These are phyloP conservation scores for Penicillium bialowiezense DNA, from an alignment of 495 filamentous ascomycete genomes.

Conservation along the genomic window DNA sequence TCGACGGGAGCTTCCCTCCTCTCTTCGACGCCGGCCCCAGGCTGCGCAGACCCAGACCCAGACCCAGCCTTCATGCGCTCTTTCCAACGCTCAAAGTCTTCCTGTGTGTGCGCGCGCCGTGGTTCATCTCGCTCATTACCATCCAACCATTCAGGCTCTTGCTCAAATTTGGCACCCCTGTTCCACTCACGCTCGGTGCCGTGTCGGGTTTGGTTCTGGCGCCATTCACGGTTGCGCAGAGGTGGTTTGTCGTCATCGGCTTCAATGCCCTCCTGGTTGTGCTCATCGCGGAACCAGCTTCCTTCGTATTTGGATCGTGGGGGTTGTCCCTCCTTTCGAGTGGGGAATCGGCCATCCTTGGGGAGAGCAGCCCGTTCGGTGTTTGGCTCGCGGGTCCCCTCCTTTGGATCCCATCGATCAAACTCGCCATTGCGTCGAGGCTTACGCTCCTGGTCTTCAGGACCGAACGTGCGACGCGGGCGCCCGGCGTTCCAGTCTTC, in stretches of 20 bases:
- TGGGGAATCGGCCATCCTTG: slow-evolving; percentile 47
- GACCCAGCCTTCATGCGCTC: slow-evolving; percentile 77
- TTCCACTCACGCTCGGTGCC: slow-evolving; percentile 64
- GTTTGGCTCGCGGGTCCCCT: slow-evolving; percentile 47
- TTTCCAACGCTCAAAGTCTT: slow-evolving; percentile 96
- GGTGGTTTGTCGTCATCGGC: slow-evolving; percentile 52
- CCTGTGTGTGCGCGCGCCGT: slow-evolving; percentile 69
- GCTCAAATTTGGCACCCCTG: slow-evolving; percentile 54
- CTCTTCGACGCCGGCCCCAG: slow-evolving; percentile 40
- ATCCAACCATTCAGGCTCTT: slow-evolving; percentile 86
- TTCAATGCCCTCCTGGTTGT: slow-evolving; percentile 52
- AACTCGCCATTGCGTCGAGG: slow-evolving; percentile 61
- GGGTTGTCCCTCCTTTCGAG: slow-evolving; percentile 44
- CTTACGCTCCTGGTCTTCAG: slow-evolving; percentile 54
- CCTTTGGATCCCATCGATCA: slow-evolving; percentile 51
- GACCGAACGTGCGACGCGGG: slow-evolving; percentile 49
- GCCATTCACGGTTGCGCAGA: slow-evolving; percentile 63
- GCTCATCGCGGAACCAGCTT: slow-evolving; percentile 56
- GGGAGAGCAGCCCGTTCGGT: slow-evolving; percentile 39
- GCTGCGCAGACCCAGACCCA: slow-evolving; percentile 14
- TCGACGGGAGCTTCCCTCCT: slow-evolving; percentile 42
- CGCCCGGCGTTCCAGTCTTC: slow-evolving; percentile 60
- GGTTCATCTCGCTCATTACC: slow-evolving; percentile 67
- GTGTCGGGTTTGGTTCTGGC: slow-evolving; percentile 58
- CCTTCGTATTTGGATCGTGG: slow-evolving; percentile 51